Evolutionary conservation across 2,329 filamentous ascomycete species (phyloP), one percentile per base, ranked within the genome.

Genomic region (Ampelomyces quisqualis): DNA sequence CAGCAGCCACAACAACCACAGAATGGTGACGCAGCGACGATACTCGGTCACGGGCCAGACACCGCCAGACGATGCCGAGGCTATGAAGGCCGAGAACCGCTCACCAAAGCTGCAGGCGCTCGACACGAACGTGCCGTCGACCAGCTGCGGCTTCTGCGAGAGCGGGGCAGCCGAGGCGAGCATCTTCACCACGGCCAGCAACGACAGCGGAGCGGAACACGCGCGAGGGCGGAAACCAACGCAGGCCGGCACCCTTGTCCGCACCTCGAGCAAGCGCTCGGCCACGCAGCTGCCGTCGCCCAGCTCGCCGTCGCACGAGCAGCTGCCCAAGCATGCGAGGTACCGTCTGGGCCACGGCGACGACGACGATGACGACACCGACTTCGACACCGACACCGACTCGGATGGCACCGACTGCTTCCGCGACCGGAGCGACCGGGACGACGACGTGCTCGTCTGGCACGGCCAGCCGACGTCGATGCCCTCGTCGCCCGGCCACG

Each of bases 11-110:
- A 22, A 8, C 32, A 34, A 4, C 32, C 6, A 8, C 15, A 39
- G 45, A 14, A 65, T 64, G 58, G 55, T 55, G 21, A 51, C 60
- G 38, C 64, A 67, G 48, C 62, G 65, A 31, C 55, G 65, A 38
- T 68, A 68, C 51, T 66, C 62, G 15, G 62, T 68, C 39, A 66
- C 65, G 7, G 64, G 65, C 38, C 60, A 66, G 47, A 65, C 60
- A 33, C 63, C 62, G 30, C 63, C 62, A 7, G 62, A 67, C 51
- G 53, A 62, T 38, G 60, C 57, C 11, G 60, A 57, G 23, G 53
- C 55, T 45, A 47, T 65, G 47, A 64, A 64, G 44, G 56, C 59
- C 11, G 37, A 39, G 21, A 32, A 29, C 32, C 50, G 52, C 43
- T 65, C 62, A 7, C 62, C 65, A 17, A 68, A 68, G 45, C 55